phyloP scores from a whole-genome alignment of 2,329 filamentous ascomycete genomes.

The Pseudopyrenochaeta lycopersici region DNA sequence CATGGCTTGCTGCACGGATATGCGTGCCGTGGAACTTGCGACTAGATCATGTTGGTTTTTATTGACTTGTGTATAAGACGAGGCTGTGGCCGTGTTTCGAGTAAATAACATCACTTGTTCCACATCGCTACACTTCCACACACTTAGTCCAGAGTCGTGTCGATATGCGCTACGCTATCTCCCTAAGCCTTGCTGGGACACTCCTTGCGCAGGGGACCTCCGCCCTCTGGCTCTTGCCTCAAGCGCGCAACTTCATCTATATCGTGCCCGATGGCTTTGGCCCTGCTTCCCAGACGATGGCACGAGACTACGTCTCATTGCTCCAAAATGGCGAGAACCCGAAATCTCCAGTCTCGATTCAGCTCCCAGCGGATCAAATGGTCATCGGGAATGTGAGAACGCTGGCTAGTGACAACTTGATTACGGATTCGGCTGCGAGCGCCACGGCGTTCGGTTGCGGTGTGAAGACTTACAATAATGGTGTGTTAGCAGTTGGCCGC shows the following conservation, averaged over 20 bases:
- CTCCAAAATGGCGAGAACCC: constrained; percentile 25
- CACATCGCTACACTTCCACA: not conserved
- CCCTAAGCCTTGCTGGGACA: constrained; percentile 8
- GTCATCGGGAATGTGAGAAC: constrained; percentile 35
- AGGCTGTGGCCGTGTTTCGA: not conserved
- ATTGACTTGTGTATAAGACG: not conserved
- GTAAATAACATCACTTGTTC: not conserved
- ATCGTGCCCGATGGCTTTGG: constrained; percentile 37
- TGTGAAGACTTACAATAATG: constrained; percentile 51
- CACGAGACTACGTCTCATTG: constrained; percentile 30
- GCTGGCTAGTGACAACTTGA: constrained; percentile 42
- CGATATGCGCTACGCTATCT: constrained; percentile 18
- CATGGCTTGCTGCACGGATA: not conserved
- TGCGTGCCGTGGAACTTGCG: not conserved
- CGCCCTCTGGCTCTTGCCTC: constrained; percentile 20
- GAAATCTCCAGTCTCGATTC: constrained; percentile 23
- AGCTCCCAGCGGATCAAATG: constrained; percentile 26
- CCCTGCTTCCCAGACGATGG: constrained; percentile 31
- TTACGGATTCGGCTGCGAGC: constrained; percentile 54
- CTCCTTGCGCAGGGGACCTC: constrained; percentile 16
- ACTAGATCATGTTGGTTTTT: not conserved
- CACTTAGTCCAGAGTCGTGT: not conserved
- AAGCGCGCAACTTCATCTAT: constrained; percentile 33
- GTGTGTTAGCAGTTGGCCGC: not conserved
- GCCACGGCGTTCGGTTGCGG: constrained; percentile 54